Base-by-base conservation (phyloP, 2,329 filamentous ascomycete species). In the Nigrospora osmanthi region DNA sequence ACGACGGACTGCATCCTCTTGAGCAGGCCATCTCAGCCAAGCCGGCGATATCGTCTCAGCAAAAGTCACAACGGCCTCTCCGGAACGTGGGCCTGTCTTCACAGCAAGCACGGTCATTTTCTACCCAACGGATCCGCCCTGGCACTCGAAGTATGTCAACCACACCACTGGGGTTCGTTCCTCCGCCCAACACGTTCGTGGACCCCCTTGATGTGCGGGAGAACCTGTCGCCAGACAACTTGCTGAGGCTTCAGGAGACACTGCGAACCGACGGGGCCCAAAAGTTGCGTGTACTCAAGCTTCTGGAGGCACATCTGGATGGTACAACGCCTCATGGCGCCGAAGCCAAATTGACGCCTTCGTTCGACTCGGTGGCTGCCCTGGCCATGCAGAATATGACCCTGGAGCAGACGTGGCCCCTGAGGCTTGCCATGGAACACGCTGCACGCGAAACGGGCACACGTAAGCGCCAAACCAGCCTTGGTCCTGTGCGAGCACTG, bases 371-470 rank as follows among this genome's bases (percentile, higher is more conserved):
- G 36, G 42, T 64, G n/a, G 58, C 54, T 38, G 40, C 54, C 17
- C 46, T 53, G 17, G 56, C 58, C 14, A 58, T 58, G 35, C 47
- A 55, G 31, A 51, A 47, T 15, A 52, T 67, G 23, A 49, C 60
- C 10, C 51, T 60, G 3, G 47, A 55, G 34, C 49, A 59, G 17
- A 65, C 60, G 13, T 68, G 63, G 63, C 52, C 43, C 12, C 58
- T 59, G 32, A 64, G 64, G 15, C 50, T 64, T 19, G 58, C 53
- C 42, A 37, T 66, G 11, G 52, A 62, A 28, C 7, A 28, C 23
- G 23, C 23, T 28, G 23, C 23, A 6, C 23, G 23, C 23, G 23
- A 10, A 7, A 28, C 23, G 7, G 9, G 23, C 23, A 28, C 23
- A 28, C 23, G 23, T 28, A 10, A 10, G 23, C 23, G 23, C 5